phyloP scores from a whole-genome alignment of 345 rosid genomes.

The Salix brachista region DNA sequence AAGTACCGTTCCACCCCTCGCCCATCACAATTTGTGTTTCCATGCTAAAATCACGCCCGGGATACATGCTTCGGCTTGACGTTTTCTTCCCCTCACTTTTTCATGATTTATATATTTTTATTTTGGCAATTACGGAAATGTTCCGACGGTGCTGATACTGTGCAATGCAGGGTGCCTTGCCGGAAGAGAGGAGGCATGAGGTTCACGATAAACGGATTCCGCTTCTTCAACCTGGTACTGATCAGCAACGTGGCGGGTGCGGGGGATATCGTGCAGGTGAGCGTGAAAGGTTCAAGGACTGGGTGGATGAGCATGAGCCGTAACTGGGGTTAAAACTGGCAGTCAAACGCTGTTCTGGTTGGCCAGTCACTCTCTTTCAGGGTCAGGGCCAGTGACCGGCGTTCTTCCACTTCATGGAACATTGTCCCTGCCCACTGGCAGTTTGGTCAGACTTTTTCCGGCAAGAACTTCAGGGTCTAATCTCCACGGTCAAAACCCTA shows the following conservation, averaged over 20 bases:
- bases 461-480: constrained; percentile 81
- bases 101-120: not conserved
- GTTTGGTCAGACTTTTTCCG: constrained; percentile 92
- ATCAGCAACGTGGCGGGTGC: constrained; percentile 93
- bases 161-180: constrained; percentile 66
- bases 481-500: too few species aligned
- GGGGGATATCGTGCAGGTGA: constrained; percentile 70
- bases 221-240: constrained; percentile 86
- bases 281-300: constrained; percentile 68
- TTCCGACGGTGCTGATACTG: not conserved
- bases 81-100: not conserved
- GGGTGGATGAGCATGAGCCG: constrained; percentile 87
- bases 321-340: constrained; percentile 99
- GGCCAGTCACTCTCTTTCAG: constrained; percentile 90
- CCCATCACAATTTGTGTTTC: not conserved
- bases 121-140: not conserved
- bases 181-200: constrained; percentile 86
- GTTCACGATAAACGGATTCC: constrained; percentile 90
- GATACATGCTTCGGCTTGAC: not conserved
- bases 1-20: not conserved
- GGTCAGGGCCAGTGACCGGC: constrained; percentile 70
- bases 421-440: constrained; percentile 78
- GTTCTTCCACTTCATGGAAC: constrained; percentile 75
- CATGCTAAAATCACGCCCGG: constrained; percentile 2
- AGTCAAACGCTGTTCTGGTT: constrained; percentile 65